Conservation (phyloP, 441 rosid species). For the Metrosideros polymorpha region DNA sequence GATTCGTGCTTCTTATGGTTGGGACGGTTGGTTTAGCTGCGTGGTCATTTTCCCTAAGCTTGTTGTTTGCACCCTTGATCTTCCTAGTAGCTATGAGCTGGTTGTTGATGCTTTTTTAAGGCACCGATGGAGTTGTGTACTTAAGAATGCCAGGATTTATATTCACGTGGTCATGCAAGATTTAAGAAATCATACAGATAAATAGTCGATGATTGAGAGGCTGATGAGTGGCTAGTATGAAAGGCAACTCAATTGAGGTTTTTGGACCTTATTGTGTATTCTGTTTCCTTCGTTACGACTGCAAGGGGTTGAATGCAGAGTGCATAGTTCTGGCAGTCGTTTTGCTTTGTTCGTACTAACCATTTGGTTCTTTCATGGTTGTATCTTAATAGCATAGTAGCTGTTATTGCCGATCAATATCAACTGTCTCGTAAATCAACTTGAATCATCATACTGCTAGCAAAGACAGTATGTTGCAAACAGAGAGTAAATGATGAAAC, state of each 20-base stretch:
- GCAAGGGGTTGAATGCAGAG: neutral
- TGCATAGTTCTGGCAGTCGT: neutral
- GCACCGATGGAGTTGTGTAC: neutral
- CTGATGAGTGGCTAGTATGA: neutral
- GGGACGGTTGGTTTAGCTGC: neutral
- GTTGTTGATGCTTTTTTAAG: neutral
- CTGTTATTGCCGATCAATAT: neutral
- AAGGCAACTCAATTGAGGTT: neutral
- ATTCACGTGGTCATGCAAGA: neutral
- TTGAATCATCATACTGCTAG: neutral
- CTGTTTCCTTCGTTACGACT: neutral
- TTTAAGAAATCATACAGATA: neutral
- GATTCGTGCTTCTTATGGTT: too few relatives aligned
- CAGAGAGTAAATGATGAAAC: neutral
- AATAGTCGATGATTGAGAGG: neutral
- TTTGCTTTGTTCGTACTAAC: neutral
- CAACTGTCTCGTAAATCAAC: neutral
- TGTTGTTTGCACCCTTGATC: neutral
- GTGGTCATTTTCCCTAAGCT: neutral
- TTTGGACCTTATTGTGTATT: neutral
- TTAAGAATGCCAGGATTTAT: neutral
- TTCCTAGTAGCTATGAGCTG: neutral
- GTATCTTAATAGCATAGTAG: neutral
- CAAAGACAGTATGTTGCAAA: neutral
- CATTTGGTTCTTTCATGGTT: neutral